phyloP scores from a whole-genome alignment of 1,284 basidiomycete genomes.

The Macrocybe sp. region DNA sequence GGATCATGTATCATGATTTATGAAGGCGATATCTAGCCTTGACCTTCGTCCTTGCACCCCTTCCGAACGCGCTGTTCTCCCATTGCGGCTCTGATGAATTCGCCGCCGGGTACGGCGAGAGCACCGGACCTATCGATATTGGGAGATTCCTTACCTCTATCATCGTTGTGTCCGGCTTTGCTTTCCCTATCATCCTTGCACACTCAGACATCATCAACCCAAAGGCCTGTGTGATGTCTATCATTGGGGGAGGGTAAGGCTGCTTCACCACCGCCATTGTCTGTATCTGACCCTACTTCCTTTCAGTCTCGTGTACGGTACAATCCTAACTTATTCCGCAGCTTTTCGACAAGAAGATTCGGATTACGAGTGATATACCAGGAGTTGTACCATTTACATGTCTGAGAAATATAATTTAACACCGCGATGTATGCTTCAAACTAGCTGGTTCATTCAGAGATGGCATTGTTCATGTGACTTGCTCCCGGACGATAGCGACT shows the following conservation, averaged over 20 bases:
- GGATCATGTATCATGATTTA: neutral
- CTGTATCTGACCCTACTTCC: conserved; percentile 9
- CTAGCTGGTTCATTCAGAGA: neutral
- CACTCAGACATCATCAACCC: conserved; percentile 88
- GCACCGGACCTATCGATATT: conserved; percentile 65
- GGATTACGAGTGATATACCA: conserved; percentile 54
- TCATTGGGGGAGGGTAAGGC: conserved; percentile 82
- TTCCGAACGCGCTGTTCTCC: conserved; percentile 91
- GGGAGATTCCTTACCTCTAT: conserved; percentile 92
- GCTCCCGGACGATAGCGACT: conserved; percentile 27
- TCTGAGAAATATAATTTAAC: too few relatives aligned
- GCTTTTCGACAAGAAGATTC: conserved; percentile 76
- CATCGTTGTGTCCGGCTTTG: conserved; percentile 90
- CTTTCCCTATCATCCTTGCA: conserved; percentile 87
- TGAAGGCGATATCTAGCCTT: conserved; percentile 52
- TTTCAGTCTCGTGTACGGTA: conserved; percentile 85
- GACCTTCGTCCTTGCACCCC: conserved; percentile 92
- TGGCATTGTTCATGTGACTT: neutral
- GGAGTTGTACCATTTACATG: conserved; percentile 7
- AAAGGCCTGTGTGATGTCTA: conserved; percentile 91
- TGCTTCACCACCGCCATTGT: conserved; percentile 3
- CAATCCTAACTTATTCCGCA: conserved; percentile 84
- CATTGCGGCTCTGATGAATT: conserved; percentile 87
- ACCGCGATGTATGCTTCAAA: neutral
- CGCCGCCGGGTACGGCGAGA: conserved; percentile 53